A percentile compares a stretch with the other conserved stretches of the same genome.
Conservation (phyloP, 495 filamentous ascomycete species). For the Lophiostoma macrostomum region DNA sequence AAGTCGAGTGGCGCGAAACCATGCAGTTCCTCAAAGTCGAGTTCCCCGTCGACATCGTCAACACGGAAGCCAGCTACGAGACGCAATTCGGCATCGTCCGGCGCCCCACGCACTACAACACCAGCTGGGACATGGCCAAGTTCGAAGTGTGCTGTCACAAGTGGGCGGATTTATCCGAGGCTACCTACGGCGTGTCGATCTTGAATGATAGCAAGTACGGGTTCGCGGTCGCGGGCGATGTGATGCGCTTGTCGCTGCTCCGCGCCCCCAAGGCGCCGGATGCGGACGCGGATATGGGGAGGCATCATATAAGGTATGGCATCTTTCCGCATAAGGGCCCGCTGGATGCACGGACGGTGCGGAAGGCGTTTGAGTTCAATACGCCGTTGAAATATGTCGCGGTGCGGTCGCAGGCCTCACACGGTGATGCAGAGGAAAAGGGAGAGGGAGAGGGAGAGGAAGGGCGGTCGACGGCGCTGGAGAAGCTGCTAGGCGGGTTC, state of each 20-base stretch:
- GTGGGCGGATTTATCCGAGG: slow-evolving; percentile 93
- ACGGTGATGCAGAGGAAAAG: too few species aligned
- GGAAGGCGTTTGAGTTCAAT: slow-evolving; percentile 87
- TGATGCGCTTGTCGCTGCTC: slow-evolving; percentile 89
- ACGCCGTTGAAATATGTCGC: too few species aligned
- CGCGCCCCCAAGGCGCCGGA: slow-evolving; percentile 95
- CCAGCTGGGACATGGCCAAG: slow-evolving; percentile 98
- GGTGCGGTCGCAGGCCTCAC: too few species aligned
- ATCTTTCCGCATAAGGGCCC: slow-evolving; percentile 79
- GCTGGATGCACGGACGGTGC: slow-evolving; percentile 69
- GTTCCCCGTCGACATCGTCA: slow-evolving; percentile 89
- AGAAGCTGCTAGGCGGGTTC: slow-evolving; percentile 38
- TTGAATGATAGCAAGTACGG: slow-evolving; percentile 97
- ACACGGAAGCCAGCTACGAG: slow-evolving; percentile 93
- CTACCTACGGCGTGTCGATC: slow-evolving; percentile 87
- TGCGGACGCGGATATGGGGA: slow-evolving; percentile 93
- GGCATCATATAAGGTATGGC: slow-evolving; percentile 83
- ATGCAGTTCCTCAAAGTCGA: slow-evolving; percentile 99
- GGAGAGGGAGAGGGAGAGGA: too few species aligned
- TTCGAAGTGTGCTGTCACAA: slow-evolving; percentile 98
- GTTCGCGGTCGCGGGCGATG: slow-evolving; percentile 84
- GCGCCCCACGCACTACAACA: slow-evolving; percentile 94
- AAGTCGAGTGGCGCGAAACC: slow-evolving; percentile 88
- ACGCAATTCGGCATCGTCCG: slow-evolving; percentile 87
- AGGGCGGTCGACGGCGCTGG: too few species aligned